phyloP scores from a whole-genome alignment of 1,284 basidiomycete genomes.

The Phylloboletellus chloephorus region DNA sequence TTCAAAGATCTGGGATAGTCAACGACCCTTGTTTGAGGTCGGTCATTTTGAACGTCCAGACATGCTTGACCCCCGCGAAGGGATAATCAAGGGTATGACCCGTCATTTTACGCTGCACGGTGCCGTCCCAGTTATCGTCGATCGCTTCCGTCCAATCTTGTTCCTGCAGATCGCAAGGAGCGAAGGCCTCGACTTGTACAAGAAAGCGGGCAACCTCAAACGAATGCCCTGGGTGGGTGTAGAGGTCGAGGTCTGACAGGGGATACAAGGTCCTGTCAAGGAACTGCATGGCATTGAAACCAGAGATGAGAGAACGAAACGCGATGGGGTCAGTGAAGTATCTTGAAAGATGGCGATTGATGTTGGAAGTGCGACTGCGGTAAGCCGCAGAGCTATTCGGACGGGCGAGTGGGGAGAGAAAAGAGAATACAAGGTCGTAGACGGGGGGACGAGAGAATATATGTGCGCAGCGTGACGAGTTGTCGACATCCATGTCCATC shows the following conservation, averaged over 20 bases:
- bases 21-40: neutral
- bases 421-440: slow-evolving; percentile 19
- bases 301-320: slow-evolving; percentile 46
- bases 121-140: slow-evolving; percentile 19
- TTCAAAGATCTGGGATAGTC: slow-evolving; percentile 37
- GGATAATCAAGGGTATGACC: neutral
- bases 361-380: slow-evolving; percentile 21
- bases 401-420: slow-evolving; percentile 18
- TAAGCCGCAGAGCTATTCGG: slow-evolving; percentile 8
- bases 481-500: slow-evolving; percentile 9
- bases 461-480: neutral
- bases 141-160: slow-evolving; percentile 13
- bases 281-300: slow-evolving; percentile 47
- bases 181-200: slow-evolving; percentile 24
- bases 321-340: slow-evolving; percentile 28
- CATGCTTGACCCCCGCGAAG: slow-evolving; percentile 1
- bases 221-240: slow-evolving; percentile 30
- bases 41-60: slow-evolving; percentile 22
- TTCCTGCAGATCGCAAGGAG: slow-evolving; percentile 4
- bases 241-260: slow-evolving; percentile 46
- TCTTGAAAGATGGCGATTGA: slow-evolving; percentile 24
- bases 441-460: slow-evolving; percentile 18
- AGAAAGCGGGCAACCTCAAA: slow-evolving; percentile 30
- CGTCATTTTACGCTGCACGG: neutral
- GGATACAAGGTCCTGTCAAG: slow-evolving; percentile 41